A percentile compares a stretch with the other conserved stretches of the same genome.
Conservation (phyloP, 352 stramenopile species). For the Elongisporangium anandrum region DNA sequence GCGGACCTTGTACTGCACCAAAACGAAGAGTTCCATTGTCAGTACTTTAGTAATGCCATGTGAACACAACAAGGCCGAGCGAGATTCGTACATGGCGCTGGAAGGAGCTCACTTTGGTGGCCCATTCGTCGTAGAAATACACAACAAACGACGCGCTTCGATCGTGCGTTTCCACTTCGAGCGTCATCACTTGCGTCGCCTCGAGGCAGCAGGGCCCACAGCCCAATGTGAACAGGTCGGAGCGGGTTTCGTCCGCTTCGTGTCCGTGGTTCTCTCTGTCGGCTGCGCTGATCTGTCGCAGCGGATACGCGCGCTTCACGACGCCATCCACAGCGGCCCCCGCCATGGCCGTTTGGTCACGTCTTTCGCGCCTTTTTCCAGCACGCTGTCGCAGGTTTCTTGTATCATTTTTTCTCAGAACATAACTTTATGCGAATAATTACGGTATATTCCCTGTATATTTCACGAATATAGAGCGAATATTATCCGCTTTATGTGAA, state of each 20-base stretch:
- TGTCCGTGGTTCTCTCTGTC: background rate
- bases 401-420: conserved; percentile 12
- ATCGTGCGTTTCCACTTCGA: conserved; percentile 44
- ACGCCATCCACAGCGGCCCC: conserved; percentile 23
- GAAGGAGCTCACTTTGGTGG: conserved; percentile 47
- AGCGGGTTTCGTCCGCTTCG: conserved; percentile 2
- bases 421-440: no score
- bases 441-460: no score
- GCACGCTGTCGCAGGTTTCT: background rate
- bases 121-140: conserved; percentile 79
- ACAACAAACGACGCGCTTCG: conserved; percentile 43
- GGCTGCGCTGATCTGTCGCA: conserved; percentile 26
- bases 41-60: background rate
- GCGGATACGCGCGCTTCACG: conserved; percentile 57
- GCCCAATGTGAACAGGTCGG: conserved; percentile 44
- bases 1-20: conserved; percentile 53
- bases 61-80: background rate
- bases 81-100: conserved; percentile 45
- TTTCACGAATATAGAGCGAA: no score
- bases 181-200: conserved; percentile 43
- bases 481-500: no score
- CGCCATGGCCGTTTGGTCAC: background rate
- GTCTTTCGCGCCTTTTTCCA: background rate
- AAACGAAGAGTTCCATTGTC: background rate
- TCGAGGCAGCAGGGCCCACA: conserved; percentile 51